These are phyloP conservation scores for Parastagonospora nodorum DNA, from an alignment of 2,329 filamentous ascomycete species.

Conservation along the genomic window DNA sequence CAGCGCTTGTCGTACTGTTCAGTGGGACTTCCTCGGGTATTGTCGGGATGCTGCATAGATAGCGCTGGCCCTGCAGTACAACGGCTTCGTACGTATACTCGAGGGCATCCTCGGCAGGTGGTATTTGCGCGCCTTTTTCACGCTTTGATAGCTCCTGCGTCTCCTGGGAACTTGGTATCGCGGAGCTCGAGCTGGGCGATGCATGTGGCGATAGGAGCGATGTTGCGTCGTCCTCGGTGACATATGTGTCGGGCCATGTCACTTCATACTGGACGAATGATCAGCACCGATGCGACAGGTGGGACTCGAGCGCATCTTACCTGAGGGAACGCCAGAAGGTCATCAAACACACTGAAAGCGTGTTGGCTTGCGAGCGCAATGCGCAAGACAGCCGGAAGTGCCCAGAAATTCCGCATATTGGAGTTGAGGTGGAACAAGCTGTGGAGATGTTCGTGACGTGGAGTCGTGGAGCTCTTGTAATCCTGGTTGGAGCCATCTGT, in stretches of 20 bases:
- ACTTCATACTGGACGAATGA: conserved; percentile 71
- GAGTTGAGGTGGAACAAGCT: conserved; percentile 1
- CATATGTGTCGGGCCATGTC: conserved; percentile 72
- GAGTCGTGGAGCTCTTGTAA: conserved; percentile 15
- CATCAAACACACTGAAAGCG: conserved; percentile 84
- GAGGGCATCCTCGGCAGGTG: conserved; percentile 27
- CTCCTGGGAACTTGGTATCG: conserved; percentile 37
- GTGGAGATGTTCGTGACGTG: conserved; percentile 11
- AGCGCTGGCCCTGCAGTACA: conserved; percentile 70
- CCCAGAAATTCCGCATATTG: conserved; percentile 54
- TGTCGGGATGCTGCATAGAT: conserved; percentile 83
- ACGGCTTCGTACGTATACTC: conserved; percentile 71
- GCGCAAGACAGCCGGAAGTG: conserved; percentile 53
- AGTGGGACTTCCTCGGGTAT: conserved; percentile 60
- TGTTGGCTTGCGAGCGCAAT: conserved; percentile 59
- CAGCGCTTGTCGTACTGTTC: conserved; percentile 69
- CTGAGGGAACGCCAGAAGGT: conserved; percentile 85
- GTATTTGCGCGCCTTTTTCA: conserved; percentile 19
- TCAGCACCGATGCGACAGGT: conserved; percentile 8
- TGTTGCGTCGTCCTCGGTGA: conserved; percentile 72
- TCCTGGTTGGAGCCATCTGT: conserved; percentile 38
- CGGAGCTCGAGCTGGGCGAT: conserved; percentile 32
- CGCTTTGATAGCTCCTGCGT: conserved; percentile 44
- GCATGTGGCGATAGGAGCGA: conserved; percentile 55
- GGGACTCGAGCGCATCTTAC: conserved; percentile 53